Percentiles rank a stretch among this genome's conserved stretches.
Conservation (phyloP, 2,329 filamentous ascomycete genomes). For the Plectosphaerella plurivora region DNA sequence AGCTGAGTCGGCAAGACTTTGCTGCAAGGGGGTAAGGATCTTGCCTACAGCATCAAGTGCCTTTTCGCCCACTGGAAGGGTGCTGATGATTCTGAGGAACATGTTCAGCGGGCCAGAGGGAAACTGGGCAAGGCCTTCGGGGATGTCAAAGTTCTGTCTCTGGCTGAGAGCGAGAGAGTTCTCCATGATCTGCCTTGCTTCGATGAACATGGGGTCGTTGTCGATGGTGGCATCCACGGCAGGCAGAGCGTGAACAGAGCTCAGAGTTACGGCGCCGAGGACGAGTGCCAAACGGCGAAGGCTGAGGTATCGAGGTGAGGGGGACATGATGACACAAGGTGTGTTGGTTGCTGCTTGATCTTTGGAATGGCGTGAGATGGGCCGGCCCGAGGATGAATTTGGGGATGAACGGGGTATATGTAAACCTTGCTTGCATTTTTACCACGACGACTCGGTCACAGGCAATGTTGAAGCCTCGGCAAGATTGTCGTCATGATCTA, state of each 20-base stretch:
- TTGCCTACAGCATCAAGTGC: slow-evolving; percentile 4
- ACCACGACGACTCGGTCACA: too few species aligned
- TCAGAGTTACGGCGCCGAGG: background rate
- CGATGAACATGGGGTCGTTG: background rate
- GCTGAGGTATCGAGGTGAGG: background rate
- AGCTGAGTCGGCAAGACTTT: slow-evolving; percentile 8
- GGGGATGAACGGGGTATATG: too few species aligned
- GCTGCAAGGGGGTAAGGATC: slow-evolving; percentile 8
- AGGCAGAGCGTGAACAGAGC: background rate
- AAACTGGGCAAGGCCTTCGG: slow-evolving; percentile 4
- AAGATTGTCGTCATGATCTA: too few species aligned
- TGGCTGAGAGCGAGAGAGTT: background rate
- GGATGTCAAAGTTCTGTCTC: slow-evolving; percentile 3
- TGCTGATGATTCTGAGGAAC: slow-evolving; percentile 7
- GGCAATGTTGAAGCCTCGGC: too few species aligned
- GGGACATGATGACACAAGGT: background rate
- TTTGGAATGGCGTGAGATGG: too few species aligned
- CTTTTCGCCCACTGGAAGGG: slow-evolving; percentile 4
- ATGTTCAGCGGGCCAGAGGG: slow-evolving; percentile 6
- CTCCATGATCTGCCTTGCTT: background rate
- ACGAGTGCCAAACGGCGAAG: background rate
- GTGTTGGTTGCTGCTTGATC: too few species aligned
- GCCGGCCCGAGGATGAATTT: too few species aligned
- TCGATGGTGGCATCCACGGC: background rate
- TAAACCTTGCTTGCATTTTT: too few species aligned